phyloP scores from a whole-genome alignment of 768 basidiomycete species.

The Pulveroboletus sp. region DNA sequence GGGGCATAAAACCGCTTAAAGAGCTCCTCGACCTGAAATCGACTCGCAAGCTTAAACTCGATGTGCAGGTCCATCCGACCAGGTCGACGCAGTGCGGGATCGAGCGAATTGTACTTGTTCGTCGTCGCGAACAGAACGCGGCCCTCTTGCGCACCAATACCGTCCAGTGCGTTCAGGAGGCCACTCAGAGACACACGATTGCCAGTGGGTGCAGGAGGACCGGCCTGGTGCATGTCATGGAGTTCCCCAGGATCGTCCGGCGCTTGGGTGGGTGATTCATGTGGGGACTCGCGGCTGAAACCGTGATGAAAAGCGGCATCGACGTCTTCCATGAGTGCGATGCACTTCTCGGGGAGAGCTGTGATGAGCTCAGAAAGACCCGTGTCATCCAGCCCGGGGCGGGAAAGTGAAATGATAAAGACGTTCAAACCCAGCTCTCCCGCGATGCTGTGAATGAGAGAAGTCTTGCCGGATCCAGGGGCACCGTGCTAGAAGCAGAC shows the following conservation, averaged over 20 bases:
- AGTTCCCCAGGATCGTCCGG: conserved; percentile 3
- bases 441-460: conserved; percentile 69
- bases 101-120: conserved; percentile 65
- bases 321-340: conserved; percentile 81
- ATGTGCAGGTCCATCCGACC: conserved; percentile 80
- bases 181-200: conserved; percentile 62
- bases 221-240: conserved; percentile 9
- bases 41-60: conserved; percentile 71
- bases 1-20: conserved; percentile 68
- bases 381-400: conserved; percentile 58
- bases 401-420: conserved; percentile 67
- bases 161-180: conserved; percentile 75
- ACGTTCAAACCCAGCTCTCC: conserved; percentile 75
- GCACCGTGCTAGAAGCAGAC: conserved; percentile 49
- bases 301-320: conserved; percentile 65
- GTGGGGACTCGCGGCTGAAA: conserved; percentile 31
- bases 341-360: conserved; percentile 62
- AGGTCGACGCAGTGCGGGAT: conserved; percentile 69
- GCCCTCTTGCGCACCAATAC: conserved; percentile 77
- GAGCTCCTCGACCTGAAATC: conserved; percentile 59
- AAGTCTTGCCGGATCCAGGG: conserved; percentile 77
- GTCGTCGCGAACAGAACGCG: conserved; percentile 77
- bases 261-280: not conserved
- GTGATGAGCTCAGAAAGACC: conserved; percentile 54
- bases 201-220: conserved; percentile 10